These are phyloP conservation scores for Clonostachys rosea DNA, from an alignment of 2,329 filamentous ascomycete genomes.

Conservation along the genomic window DNA sequence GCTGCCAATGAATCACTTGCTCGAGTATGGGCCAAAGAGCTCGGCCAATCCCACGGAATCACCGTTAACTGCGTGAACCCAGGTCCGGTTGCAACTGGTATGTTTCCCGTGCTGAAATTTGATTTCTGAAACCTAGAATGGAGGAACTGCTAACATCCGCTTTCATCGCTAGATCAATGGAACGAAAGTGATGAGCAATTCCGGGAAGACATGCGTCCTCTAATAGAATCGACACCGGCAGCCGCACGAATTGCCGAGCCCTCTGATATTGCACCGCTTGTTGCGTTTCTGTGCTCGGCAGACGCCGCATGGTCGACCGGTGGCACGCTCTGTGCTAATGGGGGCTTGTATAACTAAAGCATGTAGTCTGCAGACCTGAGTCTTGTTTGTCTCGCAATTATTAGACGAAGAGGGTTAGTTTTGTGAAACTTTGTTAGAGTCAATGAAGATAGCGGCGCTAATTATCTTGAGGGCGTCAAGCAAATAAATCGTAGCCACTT, in stretches of 20 bases:
- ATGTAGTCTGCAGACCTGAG: not conserved
- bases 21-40: conserved; percentile 23
- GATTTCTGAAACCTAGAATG: not conserved
- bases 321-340: conserved; percentile 17
- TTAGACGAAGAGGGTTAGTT: no score
- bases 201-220: conserved; percentile 19
- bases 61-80: conserved; percentile 24
- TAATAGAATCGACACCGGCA: conserved; percentile 21
- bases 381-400: no score
- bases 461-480: no score
- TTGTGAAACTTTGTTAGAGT: no score
- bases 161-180: conserved; percentile 11
- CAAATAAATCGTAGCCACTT: no score
- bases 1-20: conserved; percentile 20
- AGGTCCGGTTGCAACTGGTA: conserved; percentile 26
- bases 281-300: conserved; percentile 19
- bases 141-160: not conserved
- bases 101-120: conserved; percentile 11
- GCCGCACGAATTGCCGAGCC: conserved; percentile 18
- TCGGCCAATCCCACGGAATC: conserved; percentile 19
- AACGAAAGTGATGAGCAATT: conserved; percentile 17
- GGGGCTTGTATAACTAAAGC: conserved; percentile 12
- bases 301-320: conserved; percentile 21
- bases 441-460: no score
- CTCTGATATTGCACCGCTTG: conserved; percentile 21